These are phyloP conservation scores for Sarocladium kiliense DNA, from an alignment of 2,329 filamentous ascomycete species.

Conservation along the genomic window DNA sequence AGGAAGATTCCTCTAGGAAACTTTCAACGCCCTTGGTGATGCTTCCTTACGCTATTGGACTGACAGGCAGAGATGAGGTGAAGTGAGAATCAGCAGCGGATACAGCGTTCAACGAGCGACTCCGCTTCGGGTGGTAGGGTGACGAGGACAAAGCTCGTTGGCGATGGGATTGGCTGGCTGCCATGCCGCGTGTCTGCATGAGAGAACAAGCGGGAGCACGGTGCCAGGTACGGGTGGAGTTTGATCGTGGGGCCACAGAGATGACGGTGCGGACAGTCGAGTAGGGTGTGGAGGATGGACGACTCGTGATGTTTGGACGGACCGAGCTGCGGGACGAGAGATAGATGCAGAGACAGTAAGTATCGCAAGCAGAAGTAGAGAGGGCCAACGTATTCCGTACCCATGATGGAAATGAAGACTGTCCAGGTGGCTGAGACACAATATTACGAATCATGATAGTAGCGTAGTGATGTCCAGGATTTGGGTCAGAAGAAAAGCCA, in stretches of 20 bases:
- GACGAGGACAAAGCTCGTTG: not conserved
- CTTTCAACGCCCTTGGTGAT: no score
- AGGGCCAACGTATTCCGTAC: no score
- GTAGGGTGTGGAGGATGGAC: not conserved
- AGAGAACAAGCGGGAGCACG: not conserved
- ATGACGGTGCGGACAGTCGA: not conserved
- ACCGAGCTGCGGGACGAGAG: not conserved
- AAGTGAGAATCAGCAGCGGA: not conserved
- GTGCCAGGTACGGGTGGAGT: constrained; percentile 5
- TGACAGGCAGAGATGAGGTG: no score
- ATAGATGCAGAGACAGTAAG: not conserved
- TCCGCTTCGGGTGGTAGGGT: constrained; percentile 4
- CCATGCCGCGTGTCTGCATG: not conserved
- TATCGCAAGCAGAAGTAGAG: no score
- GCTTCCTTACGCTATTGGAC: no score
- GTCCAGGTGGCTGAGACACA: not conserved
- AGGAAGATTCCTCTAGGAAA: no score
- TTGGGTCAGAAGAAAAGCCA: no score
- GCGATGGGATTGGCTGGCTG: not conserved
- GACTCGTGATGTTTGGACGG: not conserved
- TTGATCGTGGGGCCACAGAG: not conserved
- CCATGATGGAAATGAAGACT: not conserved
- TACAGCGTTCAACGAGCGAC: not conserved
- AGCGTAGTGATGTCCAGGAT: no score
- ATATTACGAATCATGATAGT: not conserved